Base-by-base conservation (phyloP, 225 moss, liverwort and hornwort genomes). In the Rhytidiadelphus loreus region DNA sequence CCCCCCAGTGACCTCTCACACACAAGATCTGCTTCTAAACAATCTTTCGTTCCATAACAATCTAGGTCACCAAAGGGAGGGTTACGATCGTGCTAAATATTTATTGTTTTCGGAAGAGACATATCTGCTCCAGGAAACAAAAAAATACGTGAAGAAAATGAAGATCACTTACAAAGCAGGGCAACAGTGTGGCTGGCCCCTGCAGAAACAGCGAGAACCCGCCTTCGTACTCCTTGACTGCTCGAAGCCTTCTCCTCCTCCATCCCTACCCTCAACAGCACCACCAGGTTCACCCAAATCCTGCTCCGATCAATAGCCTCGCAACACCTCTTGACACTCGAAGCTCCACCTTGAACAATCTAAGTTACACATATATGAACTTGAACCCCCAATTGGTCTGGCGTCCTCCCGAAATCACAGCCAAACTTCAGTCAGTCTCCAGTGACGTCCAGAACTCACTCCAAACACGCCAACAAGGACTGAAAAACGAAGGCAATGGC, bases 151-250 rank as follows among this genome's bases (percentile, higher is more conserved):
- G 11, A 12, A 16, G 30, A 75, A 19, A 35, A 33, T 26, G 46
- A 66, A 52, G 62, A 52, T 37, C 57, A 80, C 90, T 91, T 89
- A 95, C 95, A 92, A 81, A 95, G 93, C 88, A 95, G 90, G 72
- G 92, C 95, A 24, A 92, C 89, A 64, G 93, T 91, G 85, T 95
- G 95, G 70, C 92, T 93, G 44, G 95, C 93, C 76, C 95, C 95
- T 82, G 92, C 92, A 78, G 93, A 93, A 56, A 93, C 80, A 52
- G 90, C 82, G 32, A 90, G 73, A 28, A 92, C 91, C 35, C 91
- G 90, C 63, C 89, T 89, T 63, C 90, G 65, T 52, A 72, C 77
- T 16, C 91, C 89, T 23, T 62, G 91, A 86, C 94, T 94, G 77
- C 84, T 91, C 9, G 72, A 70, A 48, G 77, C 94, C 86, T 90